These are phyloP conservation scores for Didymella keratinophila DNA, from an alignment of 2,329 filamentous ascomycete genomes.

Conservation along the genomic window DNA sequence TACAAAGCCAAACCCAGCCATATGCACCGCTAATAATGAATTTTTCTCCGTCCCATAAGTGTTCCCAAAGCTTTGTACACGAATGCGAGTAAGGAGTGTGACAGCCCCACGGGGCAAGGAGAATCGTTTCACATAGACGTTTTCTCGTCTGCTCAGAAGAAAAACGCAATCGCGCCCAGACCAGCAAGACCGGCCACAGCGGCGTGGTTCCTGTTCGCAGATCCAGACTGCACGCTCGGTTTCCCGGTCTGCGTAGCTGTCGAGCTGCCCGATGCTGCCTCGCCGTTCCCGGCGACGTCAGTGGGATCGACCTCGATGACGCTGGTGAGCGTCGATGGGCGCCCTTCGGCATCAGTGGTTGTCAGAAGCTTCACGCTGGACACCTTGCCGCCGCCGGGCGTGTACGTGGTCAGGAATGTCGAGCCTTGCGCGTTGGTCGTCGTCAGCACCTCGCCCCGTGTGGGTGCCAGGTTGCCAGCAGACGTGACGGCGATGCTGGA, in stretches of 20 bases:
- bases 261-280: slow-evolving; percentile 11
- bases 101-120: neutral
- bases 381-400: slow-evolving; percentile 53
- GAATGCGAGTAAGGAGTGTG: neutral
- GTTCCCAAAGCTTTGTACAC: neutral
- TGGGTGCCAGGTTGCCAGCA: slow-evolving; percentile 42
- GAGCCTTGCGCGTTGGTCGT: slow-evolving; percentile 52
- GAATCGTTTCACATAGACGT: neutral
- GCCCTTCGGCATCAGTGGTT: slow-evolving; percentile 39
- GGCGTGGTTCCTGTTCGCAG: slow-evolving; percentile 34
- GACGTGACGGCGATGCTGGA: slow-evolving; percentile 47
- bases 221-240: slow-evolving; percentile 52
- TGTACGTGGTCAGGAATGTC: slow-evolving; percentile 58
- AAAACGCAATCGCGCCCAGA: slow-evolving; percentile 13
- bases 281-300: slow-evolving; percentile 23
- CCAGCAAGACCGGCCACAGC: slow-evolving; percentile 13
- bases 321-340: slow-evolving; percentile 54
- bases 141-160: slow-evolving; percentile 3
- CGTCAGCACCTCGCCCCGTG: slow-evolving; percentile 54
- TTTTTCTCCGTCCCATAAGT: neutral
- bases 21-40: slow-evolving; percentile 2
- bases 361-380: slow-evolving; percentile 51
- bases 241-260: slow-evolving; percentile 28
- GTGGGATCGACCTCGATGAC: slow-evolving; percentile 53
- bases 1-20: neutral